A percentile compares a stretch with the other conserved stretches of the same genome.
phyloP scores from a whole-genome alignment of 2,329 filamentous ascomycete species.

The Colletotrichum sublineola region DNA sequence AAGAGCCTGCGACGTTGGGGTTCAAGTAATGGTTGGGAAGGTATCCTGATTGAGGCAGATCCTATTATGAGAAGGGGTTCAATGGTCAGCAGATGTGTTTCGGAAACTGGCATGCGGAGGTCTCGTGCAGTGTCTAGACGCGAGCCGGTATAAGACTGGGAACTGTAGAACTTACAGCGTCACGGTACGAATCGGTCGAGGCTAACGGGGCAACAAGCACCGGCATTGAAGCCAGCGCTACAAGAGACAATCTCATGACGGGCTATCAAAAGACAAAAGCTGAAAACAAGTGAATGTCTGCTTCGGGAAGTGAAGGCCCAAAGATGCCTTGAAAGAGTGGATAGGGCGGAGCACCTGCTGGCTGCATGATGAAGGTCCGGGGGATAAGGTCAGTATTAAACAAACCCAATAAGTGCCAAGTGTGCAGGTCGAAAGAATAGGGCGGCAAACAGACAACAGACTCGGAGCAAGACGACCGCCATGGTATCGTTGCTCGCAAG shows the following conservation, averaged over 20 bases:
- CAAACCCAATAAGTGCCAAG: conserved; percentile 30
- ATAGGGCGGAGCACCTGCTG: conserved; percentile 1
- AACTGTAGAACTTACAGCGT: conserved; percentile 34
- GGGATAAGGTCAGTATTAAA: conserved; percentile 31
- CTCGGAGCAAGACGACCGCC: background rate
- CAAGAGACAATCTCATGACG: conserved; percentile 39
- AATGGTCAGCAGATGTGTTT: background rate
- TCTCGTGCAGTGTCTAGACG: background rate
- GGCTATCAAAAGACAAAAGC: background rate
- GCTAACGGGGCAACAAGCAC: conserved; percentile 41
- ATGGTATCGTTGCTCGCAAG: conserved; percentile 16
- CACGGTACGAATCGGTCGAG: conserved; percentile 41
- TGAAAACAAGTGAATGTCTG: conserved; percentile 30
- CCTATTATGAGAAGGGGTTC: conserved; percentile 33
- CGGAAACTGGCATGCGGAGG: background rate
- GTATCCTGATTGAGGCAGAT: conserved; percentile 54
- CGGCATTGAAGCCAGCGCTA: conserved; percentile 40
- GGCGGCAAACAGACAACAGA: conserved; percentile 2
- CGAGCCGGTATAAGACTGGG: background rate
- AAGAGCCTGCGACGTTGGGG: conserved; percentile 54
- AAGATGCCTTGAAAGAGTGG: conserved; percentile 7
- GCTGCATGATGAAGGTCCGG: background rate
- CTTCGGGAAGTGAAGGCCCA: conserved; percentile 18
- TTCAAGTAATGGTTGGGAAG: conserved; percentile 58
- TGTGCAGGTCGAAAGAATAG: background rate